Evolutionary conservation across 495 filamentous ascomycete genomes (phyloP), one percentile per base, ranked within the genome.

Genomic region (Penicillium lividum): DNA sequence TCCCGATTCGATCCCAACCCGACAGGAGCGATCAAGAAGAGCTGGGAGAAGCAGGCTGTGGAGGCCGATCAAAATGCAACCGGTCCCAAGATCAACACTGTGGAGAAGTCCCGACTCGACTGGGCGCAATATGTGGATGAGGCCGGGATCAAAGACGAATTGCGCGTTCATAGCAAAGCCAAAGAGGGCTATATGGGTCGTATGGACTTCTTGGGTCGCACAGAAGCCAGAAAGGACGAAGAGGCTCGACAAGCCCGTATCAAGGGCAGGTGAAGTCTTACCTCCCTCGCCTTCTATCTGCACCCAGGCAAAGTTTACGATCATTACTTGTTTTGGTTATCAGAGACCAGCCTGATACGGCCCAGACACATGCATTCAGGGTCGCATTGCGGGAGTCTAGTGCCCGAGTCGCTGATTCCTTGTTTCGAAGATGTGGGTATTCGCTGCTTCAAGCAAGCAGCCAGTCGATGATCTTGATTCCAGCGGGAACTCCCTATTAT

Each of bases 51-150:
- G 66, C 70, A 74, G 46, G 47, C 65, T 8, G 34, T 65, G 1
- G 71, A 69, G 36, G 46, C 53, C 27, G 67, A 65, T 42, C 65
- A 68, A 33, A 69, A 75, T 60, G 78, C 79, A 5, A 82, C 82
- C 56, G 88, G 89, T 47, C 86, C 88, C 68, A 97, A 97, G 68
- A 82, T 98, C 67, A 98, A 96, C 69, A 96, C 93, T 1, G 88
- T 98, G 25, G 92, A 98, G 76, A 98, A 98, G 78, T 93, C 89
- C 36, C 81, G 90, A 51, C 81, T 97, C 76, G 94, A 98, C 69
- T 98, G 94, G 94, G 91, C 91, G 4, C 88, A 88, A 44, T 96
- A 90, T 66, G 95, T 98, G 48, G 93, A 98, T 67, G 81, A 91
- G 56, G 89, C 93, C 62, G 95, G 94, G 3, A 88, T 98, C 73